A percentile compares a stretch with the other conserved stretches of the same genome.
Conservation (phyloP, 192 early-diverging fungal species). For the Physocladia obscura region DNA sequence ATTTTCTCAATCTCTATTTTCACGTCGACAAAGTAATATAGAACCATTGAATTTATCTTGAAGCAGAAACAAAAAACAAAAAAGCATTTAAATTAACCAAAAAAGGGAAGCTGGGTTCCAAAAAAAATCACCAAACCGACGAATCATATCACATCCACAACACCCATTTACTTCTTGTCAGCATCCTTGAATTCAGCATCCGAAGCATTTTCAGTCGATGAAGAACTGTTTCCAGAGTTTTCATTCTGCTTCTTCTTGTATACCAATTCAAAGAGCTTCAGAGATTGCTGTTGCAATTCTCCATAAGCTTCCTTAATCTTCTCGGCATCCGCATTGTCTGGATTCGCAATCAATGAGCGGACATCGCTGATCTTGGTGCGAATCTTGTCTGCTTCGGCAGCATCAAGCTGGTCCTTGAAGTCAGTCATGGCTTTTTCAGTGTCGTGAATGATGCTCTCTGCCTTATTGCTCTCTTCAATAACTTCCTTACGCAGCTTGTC, state of each 20-base stretch:
- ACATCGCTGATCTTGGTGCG: slow-evolving; percentile 77
- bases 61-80: too few relatives aligned
- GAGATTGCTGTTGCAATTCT: slow-evolving; percentile 81
- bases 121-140: too few relatives aligned
- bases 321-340: slow-evolving; percentile 71
- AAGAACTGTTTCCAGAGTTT: slow-evolving; percentile 13
- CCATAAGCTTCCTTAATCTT: slow-evolving; percentile 83
- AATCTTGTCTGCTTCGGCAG: slow-evolving; percentile 84
- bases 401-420: slow-evolving; percentile 94
- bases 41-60: too few relatives aligned
- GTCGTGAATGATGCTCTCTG: slow-evolving; percentile 86
- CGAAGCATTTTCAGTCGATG: slow-evolving; percentile 35
- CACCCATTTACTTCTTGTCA: slow-evolving; percentile 48
- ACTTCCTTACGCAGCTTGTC: slow-evolving; percentile 90
- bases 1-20: too few relatives aligned
- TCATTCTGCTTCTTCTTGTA: slow-evolving; percentile 76
- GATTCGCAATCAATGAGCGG: slow-evolving; percentile 71
- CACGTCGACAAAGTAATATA: too few relatives aligned
- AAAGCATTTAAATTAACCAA: too few relatives aligned
- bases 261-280: slow-evolving; percentile 97
- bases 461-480: slow-evolving; percentile 93
- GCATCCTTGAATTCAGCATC: slow-evolving; percentile 80
- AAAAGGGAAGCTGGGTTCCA: too few relatives aligned
- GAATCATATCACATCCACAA: too few relatives aligned
- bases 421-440: slow-evolving; percentile 95